A percentile compares a stretch with the other conserved stretches of the same genome.
phyloP scores from a whole-genome alignment of 2,329 filamentous ascomycete genomes.

The Pseudogymnoascus sp. region DNA sequence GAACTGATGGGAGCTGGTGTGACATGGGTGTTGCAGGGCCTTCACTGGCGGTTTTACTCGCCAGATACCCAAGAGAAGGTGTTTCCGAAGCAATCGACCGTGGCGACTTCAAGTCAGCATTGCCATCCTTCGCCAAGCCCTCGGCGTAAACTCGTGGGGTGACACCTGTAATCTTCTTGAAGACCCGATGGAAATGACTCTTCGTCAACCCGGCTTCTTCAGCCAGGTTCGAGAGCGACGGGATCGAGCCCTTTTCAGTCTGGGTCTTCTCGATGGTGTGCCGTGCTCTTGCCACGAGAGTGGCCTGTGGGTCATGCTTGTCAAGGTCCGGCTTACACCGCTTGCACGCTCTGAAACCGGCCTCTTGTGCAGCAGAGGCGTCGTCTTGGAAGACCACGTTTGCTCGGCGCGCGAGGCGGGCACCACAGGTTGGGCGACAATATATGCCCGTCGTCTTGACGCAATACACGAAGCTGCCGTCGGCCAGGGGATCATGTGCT shows the following conservation, averaged over 20 bases:
- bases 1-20: background rate
- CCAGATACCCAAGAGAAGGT: slow-evolving; percentile 4
- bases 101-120: slow-evolving; percentile 22
- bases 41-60: slow-evolving; percentile 6
- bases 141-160: slow-evolving; percentile 28
- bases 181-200: slow-evolving; percentile 52
- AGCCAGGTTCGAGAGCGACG: slow-evolving; percentile 41
- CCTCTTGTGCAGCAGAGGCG: slow-evolving; percentile 36
- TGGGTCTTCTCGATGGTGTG: slow-evolving; percentile 9
- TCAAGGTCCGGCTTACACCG: slow-evolving; percentile 40
- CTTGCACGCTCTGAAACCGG: slow-evolving; percentile 51
- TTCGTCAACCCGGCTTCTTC: slow-evolving; percentile 45
- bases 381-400: slow-evolving; percentile 51
- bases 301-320: slow-evolving; percentile 36
- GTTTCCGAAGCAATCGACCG: slow-evolving; percentile 1
- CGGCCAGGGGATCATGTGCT: slow-evolving; percentile 32
- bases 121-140: slow-evolving; percentile 9
- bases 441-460: slow-evolving; percentile 45
- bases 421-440: slow-evolving; percentile 54
- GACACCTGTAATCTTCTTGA: slow-evolving; percentile 47
- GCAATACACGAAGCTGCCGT: slow-evolving; percentile 41
- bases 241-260: slow-evolving; percentile 16
- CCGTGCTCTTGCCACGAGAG: slow-evolving; percentile 36
- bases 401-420: slow-evolving; percentile 51
- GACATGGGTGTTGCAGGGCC: background rate